These are phyloP conservation scores for Fraxinus albicans DNA, from an alignment of 305 asterid species.

Conservation along the genomic window DNA sequence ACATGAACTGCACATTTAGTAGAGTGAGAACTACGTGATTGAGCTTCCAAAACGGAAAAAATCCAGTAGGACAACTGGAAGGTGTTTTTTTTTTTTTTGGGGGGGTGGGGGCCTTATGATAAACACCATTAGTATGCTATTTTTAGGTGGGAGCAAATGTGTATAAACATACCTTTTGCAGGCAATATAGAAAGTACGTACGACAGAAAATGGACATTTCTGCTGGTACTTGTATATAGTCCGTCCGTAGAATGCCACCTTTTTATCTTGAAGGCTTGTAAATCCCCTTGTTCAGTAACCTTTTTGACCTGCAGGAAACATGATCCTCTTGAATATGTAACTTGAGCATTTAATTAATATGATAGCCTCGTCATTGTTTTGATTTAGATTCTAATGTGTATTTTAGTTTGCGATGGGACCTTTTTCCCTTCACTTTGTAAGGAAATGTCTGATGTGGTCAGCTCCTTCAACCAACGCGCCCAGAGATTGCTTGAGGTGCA, in stretches of 20 bases:
- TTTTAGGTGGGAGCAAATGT: not conserved
- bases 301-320: not conserved
- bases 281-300: not conserved
- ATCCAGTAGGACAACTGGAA: not conserved
- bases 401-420: constrained; percentile 85
- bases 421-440: constrained; percentile 79
- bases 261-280: not conserved
- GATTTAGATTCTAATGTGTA: constrained; percentile 12
- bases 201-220: not conserved
- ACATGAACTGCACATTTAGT: not conserved
- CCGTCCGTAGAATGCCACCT: not conserved
- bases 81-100: no score
- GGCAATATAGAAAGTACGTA: not conserved
- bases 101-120: not conserved
- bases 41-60: not conserved
- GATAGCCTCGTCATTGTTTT: not conserved
- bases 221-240: not conserved
- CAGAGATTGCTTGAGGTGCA: constrained; percentile 70
- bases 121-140: not conserved
- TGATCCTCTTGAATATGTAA: not conserved
- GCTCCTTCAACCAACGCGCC: constrained; percentile 73
- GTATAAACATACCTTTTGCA: not conserved
- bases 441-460: constrained; percentile 92
- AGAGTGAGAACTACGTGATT: not conserved
- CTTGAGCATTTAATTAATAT: not conserved